Percentiles rank a stretch among this genome's conserved stretches.
These are phyloP conservation scores for Zymoseptoria ardabiliae DNA, from an alignment of 2,329 filamentous ascomycete species.

Conservation along the genomic window DNA sequence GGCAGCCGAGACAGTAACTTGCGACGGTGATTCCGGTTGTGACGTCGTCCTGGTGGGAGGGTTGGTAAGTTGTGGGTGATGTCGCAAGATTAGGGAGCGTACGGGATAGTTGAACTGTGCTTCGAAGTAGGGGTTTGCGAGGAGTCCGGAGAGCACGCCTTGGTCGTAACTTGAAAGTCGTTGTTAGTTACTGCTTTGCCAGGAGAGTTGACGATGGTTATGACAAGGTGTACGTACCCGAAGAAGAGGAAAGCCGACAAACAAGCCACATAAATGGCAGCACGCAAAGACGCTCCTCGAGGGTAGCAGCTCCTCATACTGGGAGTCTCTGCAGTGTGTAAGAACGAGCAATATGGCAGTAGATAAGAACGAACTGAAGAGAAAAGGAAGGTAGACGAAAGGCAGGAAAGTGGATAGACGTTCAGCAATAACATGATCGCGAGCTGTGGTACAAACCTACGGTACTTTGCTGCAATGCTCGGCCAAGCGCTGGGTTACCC, in stretches of 20 bases:
- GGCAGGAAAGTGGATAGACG: not conserved
- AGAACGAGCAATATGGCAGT: not conserved
- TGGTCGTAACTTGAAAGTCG: constrained; percentile 1
- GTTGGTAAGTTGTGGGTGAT: not conserved
- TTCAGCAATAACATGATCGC: not conserved
- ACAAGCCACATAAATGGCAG: constrained; percentile 15
- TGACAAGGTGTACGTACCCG: constrained; percentile 4
- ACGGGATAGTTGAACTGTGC: constrained; percentile 15
- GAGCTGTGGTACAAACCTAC: not conserved
- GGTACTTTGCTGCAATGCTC: not conserved
- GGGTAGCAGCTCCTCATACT: constrained; percentile 13
- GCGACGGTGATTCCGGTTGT: constrained; percentile 32
- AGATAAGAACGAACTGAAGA: not conserved
- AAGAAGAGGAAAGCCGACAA: constrained; percentile 17
- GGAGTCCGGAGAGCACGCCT: constrained; percentile 16
- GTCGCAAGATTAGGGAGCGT: constrained; percentile 10
- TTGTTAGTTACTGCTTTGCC: not conserved
- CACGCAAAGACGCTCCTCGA: constrained; percentile 13
- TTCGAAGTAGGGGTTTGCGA: constrained; percentile 16
- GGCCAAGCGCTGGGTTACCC: not conserved
- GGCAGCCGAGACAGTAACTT: constrained; percentile 54
- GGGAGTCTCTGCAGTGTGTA: not conserved
- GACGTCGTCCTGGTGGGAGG: constrained; percentile 3
- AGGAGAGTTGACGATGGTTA: not conserved
- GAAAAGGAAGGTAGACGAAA: not conserved